Evolutionary conservation across 2,329 filamentous ascomycete species (phyloP).

Genomic region (Aspergillus glaucus): DNA sequence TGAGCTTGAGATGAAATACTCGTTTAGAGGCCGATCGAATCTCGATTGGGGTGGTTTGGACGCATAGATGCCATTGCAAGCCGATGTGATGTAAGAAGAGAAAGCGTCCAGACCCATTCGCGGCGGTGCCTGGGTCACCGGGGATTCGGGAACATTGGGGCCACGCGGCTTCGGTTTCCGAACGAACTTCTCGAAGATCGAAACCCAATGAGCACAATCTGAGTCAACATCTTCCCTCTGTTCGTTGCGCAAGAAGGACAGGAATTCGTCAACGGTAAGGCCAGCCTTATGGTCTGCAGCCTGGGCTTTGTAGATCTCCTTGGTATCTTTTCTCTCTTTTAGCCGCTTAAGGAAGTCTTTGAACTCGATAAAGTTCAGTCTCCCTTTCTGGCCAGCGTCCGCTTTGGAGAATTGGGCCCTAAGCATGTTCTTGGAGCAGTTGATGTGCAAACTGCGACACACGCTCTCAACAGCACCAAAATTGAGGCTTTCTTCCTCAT

Average conservation of each 20-base stretch:
- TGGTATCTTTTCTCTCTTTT: slow-evolving; percentile 77
- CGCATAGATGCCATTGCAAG: slow-evolving; percentile 62
- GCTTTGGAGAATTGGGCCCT: slow-evolving; percentile 67
- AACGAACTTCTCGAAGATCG: slow-evolving; percentile 64
- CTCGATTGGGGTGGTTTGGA: slow-evolving; percentile 55
- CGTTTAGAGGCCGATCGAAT: slow-evolving; percentile 80
- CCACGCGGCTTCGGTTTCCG: slow-evolving; percentile 52
- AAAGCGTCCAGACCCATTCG: slow-evolving; percentile 75
- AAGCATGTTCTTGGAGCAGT: slow-evolving; percentile 70
- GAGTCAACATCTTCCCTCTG: slow-evolving; percentile 71
- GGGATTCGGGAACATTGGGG: slow-evolving; percentile 37
- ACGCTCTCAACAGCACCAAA: slow-evolving; percentile 73
- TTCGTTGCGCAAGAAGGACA: slow-evolving; percentile 63
- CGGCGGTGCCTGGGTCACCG: slow-evolving; percentile 42
- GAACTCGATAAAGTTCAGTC: slow-evolving; percentile 74
- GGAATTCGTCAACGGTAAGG: slow-evolving; percentile 67
- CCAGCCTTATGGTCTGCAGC: slow-evolving; percentile 55
- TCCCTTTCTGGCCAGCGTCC: slow-evolving; percentile 58
- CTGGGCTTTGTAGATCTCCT: slow-evolving; percentile 61
- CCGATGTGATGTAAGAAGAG: slow-evolving; percentile 68
- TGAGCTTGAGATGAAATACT: slow-evolving; percentile 97
- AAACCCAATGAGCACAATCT: slow-evolving; percentile 62
- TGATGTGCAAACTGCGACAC: slow-evolving; percentile 86
- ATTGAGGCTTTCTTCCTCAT: slow-evolving; percentile 65
- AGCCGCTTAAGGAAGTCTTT: slow-evolving; percentile 74